Evolutionary conservation across 208 protist genomes (phyloP), one percentile per base, ranked within the genome.

Genomic region (Angomonas ambiguus): DNA sequence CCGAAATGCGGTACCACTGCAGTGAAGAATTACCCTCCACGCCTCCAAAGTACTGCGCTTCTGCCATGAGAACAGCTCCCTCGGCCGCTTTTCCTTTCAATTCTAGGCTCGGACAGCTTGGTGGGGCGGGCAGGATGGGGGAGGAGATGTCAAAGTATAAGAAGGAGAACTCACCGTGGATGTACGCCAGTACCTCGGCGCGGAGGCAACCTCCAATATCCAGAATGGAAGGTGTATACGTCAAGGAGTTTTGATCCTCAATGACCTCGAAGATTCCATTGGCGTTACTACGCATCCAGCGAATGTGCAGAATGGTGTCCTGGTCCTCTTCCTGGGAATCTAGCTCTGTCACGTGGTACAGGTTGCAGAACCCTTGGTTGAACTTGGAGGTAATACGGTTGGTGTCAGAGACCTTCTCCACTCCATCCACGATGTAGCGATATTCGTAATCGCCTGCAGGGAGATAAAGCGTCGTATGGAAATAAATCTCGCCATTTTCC

Each of bases 391-490:
- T 76, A 35, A 91, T 85, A 51, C 76, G 80, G 76, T 87, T 88
- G n/a, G 70, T 67, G 30, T 94, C 88, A 57, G 90, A 88, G 55
- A 91, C 80, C 76, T 92, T 92, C 72, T 95, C 90, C 24, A 85
- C 87, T 63, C 89, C 89, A 69, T 97, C 90, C 24, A 97, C 86
- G 69, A 97, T 97, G 80, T 95, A 97, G 38, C 92, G 85, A 79
- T 97, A 96, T 72, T 97, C 92, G 79, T 97, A 96, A 32, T 94
- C 86, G 55, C 83, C 90, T 1, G 86, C 77, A 56, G 89, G 88
- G 32, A 97, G 79, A 68, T 97, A 97, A 18, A 97, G 77, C 56
- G 86, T 97, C 22, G 88, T 96, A 66, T 95, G 90, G 70, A 96
- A 97, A 70, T 83, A 94, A 58, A 94, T 71, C 72, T 92, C 82